phyloP scores from a whole-genome alignment of 208 protist species.

The Sergeia podlipaevii region DNA sequence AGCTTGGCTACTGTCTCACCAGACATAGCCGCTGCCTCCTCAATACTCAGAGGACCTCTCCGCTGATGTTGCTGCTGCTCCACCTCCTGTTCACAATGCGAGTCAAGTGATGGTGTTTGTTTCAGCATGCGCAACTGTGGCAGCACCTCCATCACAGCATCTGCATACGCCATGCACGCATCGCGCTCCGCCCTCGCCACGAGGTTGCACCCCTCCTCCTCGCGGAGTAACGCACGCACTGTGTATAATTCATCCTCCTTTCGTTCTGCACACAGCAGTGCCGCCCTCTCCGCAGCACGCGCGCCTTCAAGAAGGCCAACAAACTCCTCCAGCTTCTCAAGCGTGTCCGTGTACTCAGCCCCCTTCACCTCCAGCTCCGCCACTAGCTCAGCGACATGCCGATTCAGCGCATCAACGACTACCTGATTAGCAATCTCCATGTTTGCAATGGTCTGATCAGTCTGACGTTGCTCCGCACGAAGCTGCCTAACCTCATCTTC shows the following conservation, averaged over 20 bases:
- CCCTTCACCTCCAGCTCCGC: conserved; percentile 38
- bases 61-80: no score
- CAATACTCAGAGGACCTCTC: no score
- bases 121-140: no score
- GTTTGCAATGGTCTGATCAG: conserved; percentile 13
- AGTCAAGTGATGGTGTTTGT: no score
- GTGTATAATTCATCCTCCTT: conserved; percentile 36
- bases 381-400: conserved; percentile 40
- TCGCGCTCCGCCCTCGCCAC: neutral
- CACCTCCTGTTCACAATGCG: no score
- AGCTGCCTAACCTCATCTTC: conserved; percentile 18
- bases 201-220: neutral
- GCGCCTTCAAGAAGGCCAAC: conserved; percentile 50
- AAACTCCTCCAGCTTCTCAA: conserved; percentile 71
- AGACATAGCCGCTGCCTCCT: no score
- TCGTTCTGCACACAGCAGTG: conserved; percentile 21
- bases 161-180: neutral
- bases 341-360: conserved; percentile 30
- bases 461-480: conserved; percentile 21
- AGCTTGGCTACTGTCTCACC: no score
- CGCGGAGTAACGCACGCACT: no score
- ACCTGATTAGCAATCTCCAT: conserved; percentile 17
- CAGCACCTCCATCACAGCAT: neutral
- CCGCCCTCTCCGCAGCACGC: conserved; percentile 41
- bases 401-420: conserved; percentile 28